phyloP scores from a whole-genome alignment of 108 stramenopile genomes.

The Bacterosira constricta region DNA sequence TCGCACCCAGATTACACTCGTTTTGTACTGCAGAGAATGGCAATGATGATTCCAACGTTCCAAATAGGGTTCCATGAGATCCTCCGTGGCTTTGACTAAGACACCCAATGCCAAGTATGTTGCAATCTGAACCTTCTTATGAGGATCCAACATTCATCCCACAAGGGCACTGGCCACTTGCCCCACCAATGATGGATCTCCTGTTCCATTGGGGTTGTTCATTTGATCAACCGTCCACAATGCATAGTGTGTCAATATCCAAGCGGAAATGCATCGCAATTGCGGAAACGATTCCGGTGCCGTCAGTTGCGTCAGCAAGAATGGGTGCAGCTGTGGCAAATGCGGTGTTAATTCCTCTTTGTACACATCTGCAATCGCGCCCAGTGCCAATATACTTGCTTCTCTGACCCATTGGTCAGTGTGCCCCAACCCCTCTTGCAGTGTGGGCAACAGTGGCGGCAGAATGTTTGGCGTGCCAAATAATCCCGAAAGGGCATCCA shows the following conservation, averaged over 20 bases:
- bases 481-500: conserved; percentile 74
- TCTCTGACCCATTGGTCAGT: conserved; percentile 87
- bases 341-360: conserved; percentile 71
- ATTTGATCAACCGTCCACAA: conserved; percentile 81
- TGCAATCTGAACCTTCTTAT: conserved; percentile 86
- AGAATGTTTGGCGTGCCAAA: conserved; percentile 69
- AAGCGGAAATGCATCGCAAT: conserved; percentile 79
- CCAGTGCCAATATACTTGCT: conserved; percentile 85
- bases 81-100: conserved; percentile 76
- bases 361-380: conserved; percentile 90
- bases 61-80: conserved; percentile 82
- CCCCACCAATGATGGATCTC: conserved; percentile 62
- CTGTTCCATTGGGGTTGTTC: conserved; percentile 27
- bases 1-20: no score
- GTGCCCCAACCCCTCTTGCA: conserved; percentile 69
- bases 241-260: conserved; percentile 85
- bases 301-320: conserved; percentile 68
- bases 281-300: conserved; percentile 67
- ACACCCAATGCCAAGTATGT: conserved; percentile 80
- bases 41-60: no score
- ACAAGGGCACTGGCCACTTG: conserved; percentile 74
- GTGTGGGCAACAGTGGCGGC: conserved; percentile 73
- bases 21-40: no score
- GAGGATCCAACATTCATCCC: conserved; percentile 60
- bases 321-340: conserved; percentile 77